Conservation (phyloP, 768 basidiomycete genomes). For the Rhodocollybia butyracea region DNA sequence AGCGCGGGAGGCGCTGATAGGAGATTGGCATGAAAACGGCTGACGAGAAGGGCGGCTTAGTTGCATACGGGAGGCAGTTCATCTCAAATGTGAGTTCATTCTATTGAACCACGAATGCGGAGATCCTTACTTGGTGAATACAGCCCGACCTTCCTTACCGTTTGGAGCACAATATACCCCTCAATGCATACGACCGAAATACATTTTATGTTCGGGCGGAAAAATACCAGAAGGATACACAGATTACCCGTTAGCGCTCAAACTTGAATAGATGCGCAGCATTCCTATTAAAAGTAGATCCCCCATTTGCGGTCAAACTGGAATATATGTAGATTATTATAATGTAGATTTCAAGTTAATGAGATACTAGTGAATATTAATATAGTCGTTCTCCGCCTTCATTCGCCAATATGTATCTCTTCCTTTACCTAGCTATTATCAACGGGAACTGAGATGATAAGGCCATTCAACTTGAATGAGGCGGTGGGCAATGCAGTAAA, state of each 20-base stretch:
- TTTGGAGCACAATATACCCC: conserved; percentile 18
- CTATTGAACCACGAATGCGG: not conserved
- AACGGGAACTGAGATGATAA: not conserved
- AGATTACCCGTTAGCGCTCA: conserved; percentile 33
- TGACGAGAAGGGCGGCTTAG: conserved; percentile 2
- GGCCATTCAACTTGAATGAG: not conserved
- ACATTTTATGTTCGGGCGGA: conserved; percentile 17
- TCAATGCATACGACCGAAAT: conserved; percentile 18
- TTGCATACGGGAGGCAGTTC: conserved; percentile 30
- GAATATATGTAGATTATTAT: no score
- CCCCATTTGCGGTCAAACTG: no score
- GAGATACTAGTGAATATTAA: no score
- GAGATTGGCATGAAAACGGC: not conserved
- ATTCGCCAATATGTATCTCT: not conserved
- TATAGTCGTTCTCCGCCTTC: not conserved
- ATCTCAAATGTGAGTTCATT: conserved; percentile 30
- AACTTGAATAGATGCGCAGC: no score
- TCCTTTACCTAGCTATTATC: not conserved
- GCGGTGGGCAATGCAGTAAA: not conserved
- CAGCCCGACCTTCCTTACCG: conserved; percentile 27
- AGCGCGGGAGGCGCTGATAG: not conserved
- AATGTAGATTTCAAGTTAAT: no score
- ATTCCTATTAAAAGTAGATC: no score
- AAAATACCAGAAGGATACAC: conserved; percentile 24
- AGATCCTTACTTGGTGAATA: not conserved